Evolutionary conservation across 257 asterid genomes (phyloP).

Genomic region (Salvia hispanica): DNA sequence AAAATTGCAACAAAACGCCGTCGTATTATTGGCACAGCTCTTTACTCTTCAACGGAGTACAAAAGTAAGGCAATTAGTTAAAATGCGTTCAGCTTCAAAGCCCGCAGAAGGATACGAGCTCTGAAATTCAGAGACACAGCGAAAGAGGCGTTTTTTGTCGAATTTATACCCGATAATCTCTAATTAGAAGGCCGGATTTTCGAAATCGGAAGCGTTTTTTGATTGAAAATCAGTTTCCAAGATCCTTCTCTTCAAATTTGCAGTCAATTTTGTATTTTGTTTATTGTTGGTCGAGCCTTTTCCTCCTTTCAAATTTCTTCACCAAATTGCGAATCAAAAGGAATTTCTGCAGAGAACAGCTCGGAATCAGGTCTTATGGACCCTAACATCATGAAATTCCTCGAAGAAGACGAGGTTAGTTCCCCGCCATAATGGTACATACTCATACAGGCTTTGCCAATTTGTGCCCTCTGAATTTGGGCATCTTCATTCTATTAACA

Average conservation of each 20-base stretch:
- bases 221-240: background rate
- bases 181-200: background rate
- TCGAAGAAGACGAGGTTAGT: constrained; percentile 88
- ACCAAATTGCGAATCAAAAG: background rate
- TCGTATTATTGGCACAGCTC: no score
- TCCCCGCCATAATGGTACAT: background rate
- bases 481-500: background rate
- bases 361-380: constrained; percentile 47
- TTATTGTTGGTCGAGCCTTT: no score
- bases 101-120: background rate
- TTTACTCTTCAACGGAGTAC: no score
- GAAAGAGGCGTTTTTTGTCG: background rate
- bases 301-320: no score
- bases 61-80: no score
- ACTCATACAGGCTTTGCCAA: background rate
- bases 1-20: no score
- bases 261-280: no score
- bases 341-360: background rate
- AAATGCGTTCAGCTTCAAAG: background rate
- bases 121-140: background rate
- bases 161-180: background rate
- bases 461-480: background rate
- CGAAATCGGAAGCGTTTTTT: background rate
- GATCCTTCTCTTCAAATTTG: no score
- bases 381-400: constrained; percentile 73